Base-by-base conservation (phyloP, 441 rosid genomes). In the Metrosideros polymorpha region DNA sequence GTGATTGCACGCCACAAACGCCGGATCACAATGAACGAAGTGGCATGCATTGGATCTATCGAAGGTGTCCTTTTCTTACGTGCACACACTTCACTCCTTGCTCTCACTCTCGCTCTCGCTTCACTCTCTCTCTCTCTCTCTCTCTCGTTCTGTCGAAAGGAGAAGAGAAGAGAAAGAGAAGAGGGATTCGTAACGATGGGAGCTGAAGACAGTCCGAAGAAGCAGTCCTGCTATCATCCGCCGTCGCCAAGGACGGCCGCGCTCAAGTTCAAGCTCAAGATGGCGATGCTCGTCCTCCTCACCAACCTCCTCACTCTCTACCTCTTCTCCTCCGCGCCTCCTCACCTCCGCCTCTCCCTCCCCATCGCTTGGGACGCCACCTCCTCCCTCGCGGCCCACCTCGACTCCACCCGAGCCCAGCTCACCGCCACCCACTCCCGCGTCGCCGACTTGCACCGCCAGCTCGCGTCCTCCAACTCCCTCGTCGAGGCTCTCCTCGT, bases 281-380 rank as follows among this genome's bases (percentile, higher is more conserved):
- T 92, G 54, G 84, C 91, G 42, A 2, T 90, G 56, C 85, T 92
- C 47, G 83, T 91, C 42, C 82, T 92, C 47, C 76, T 91, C 12
- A 90, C 94, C 55, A 92, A 91, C 90, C 90, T 92, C 85, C 87
- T 92, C 85, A 91, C 94, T 2, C 51, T 91, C 86, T 91, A 87
- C 87, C 43, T 92, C 83, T 82, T 92, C 85, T 12, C 79, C 77
- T 71, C 47, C 59, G 71, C 90, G 0, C 90, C 93, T 75, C 52
- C 85, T 71, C 86, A 86, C 85, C 9, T 43, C 82, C 88, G 52
- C 43, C 29, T 50, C 25, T 39, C 89, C 49, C 53, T 77, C 59
- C 84, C 87, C 61, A 51, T 45, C 3, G 12, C 66, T 52, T 87
- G 86, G 39, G 32, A 89, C n/a, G 7, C 52, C 8, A 24, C 83